Conservation (phyloP, 1,139 yeast genomes). For the Yamadazyma songkhlaensis region DNA sequence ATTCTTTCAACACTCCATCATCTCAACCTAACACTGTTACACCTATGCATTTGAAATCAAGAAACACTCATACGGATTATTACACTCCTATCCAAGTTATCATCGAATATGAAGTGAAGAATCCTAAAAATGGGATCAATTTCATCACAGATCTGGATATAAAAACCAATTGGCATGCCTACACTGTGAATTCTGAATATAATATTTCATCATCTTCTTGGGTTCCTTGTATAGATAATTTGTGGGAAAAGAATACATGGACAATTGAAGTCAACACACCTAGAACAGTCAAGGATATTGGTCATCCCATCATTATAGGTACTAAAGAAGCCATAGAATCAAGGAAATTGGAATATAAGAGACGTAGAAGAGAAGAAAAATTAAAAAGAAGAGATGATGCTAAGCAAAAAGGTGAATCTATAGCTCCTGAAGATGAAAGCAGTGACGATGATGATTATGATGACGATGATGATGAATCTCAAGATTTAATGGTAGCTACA, state of each 20-base stretch:
- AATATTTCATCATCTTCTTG: slow-evolving; percentile 88
- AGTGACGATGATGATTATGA: slow-evolving; percentile 31
- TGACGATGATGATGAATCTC: slow-evolving; percentile 48
- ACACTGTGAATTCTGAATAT: slow-evolving; percentile 74
- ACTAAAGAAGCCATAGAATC: slow-evolving; percentile 21
- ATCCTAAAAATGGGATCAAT: slow-evolving; percentile 72
- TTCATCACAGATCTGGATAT: slow-evolving; percentile 57
- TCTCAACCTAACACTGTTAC: slow-evolving; percentile 37
- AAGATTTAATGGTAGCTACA: slow-evolving; percentile 69
- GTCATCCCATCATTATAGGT: slow-evolving; percentile 46
- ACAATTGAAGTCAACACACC: slow-evolving; percentile 82
- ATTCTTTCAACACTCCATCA: slow-evolving; percentile 39
- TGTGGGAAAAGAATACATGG: slow-evolving; percentile 93
- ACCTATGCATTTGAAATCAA: slow-evolving; percentile 37
- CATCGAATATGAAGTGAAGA: slow-evolving; percentile 62
- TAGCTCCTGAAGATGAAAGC: slow-evolving; percentile 18
- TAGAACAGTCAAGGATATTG: slow-evolving; percentile 71
- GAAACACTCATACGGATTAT: slow-evolving; percentile 33
- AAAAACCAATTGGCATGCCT: slow-evolving; percentile 70
- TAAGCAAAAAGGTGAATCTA: slow-evolving; percentile 2
- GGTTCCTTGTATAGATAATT: slow-evolving; percentile 93
- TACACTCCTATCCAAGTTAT: slow-evolving; percentile 73
- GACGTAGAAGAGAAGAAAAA: slow-evolving; percentile 16
- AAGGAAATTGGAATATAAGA: slow-evolving; percentile 13
- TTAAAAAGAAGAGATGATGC: slow-evolving; percentile 5